These are phyloP conservation scores for Blastocystis sp. DNA, from an alignment of 352 stramenopile genomes.

Conservation along the genomic window DNA sequence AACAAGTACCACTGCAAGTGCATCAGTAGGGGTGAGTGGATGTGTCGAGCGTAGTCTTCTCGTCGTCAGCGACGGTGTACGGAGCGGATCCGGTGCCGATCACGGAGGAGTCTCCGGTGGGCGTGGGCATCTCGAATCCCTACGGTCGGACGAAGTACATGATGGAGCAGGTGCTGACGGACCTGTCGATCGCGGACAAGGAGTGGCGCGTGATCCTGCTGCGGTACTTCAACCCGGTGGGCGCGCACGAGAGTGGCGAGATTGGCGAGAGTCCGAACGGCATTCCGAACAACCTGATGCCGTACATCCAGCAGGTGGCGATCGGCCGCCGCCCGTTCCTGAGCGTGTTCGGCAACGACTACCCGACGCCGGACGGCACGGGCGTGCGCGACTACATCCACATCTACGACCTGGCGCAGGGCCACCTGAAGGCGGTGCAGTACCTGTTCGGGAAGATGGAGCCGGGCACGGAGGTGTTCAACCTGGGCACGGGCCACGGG, in stretches of 20 bases:
- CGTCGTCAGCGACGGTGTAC: slow-evolving; percentile 81
- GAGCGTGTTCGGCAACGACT: slow-evolving; percentile 85
- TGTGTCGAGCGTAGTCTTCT: slow-evolving; percentile 77
- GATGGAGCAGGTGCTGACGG: slow-evolving; percentile 84
- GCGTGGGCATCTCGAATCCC: slow-evolving; percentile 74
- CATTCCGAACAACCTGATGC: slow-evolving; percentile 87
- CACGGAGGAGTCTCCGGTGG: slow-evolving; percentile 70
- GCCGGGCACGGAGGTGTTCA: slow-evolving; percentile 77
- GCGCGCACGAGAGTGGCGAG: slow-evolving; percentile 76
- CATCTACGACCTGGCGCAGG: slow-evolving; percentile 83
- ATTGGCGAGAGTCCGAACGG: slow-evolving; percentile 85
- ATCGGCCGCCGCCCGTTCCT: slow-evolving; percentile 79
- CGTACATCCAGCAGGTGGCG: slow-evolving; percentile 82
- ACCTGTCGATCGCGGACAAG: slow-evolving; percentile 73
- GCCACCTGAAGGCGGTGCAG: slow-evolving; percentile 80
- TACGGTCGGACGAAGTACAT: slow-evolving; percentile 87
- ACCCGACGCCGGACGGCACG: slow-evolving; percentile 82
- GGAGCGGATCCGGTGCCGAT: slow-evolving; percentile 73
- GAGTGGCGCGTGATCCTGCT: slow-evolving; percentile 80
- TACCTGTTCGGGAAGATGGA: slow-evolving; percentile 73
- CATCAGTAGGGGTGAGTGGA: slow-evolving; percentile 25
- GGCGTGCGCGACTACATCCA: slow-evolving; percentile 87
- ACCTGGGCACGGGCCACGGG: slow-evolving; percentile 81
- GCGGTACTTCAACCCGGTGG: slow-evolving; percentile 86
- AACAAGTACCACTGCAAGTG: slow-evolving; percentile 75